These are phyloP conservation scores for Moesziomyces aphidis DNA, from an alignment of 1,284 basidiomycete genomes.

Conservation along the genomic window DNA sequence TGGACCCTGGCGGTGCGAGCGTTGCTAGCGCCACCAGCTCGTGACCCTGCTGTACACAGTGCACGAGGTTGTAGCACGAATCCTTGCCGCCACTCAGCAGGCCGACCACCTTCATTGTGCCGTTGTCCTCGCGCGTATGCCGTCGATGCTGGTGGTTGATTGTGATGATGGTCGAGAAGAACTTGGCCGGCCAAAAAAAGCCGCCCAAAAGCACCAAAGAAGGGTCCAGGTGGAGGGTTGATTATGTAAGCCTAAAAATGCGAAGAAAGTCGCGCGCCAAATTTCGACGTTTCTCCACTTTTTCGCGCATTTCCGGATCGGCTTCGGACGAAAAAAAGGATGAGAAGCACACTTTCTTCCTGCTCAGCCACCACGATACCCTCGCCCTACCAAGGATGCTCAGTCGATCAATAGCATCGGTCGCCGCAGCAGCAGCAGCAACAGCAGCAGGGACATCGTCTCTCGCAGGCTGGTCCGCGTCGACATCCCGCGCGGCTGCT, in stretches of 20 bases:
- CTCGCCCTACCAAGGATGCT: neutral
- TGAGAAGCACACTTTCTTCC: neutral
- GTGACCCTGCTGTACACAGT: slow-evolving; percentile 88
- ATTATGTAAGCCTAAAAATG: neutral
- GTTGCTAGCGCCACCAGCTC: slow-evolving; percentile 89
- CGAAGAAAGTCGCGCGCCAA: too few species aligned
- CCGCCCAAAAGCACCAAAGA: neutral
- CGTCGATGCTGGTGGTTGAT: neutral
- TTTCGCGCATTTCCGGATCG: neutral
- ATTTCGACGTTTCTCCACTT: neutral
- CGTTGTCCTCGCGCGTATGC: neutral
- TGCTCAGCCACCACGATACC: neutral
- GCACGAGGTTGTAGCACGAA: slow-evolving; percentile 93
- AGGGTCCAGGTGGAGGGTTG: neutral
- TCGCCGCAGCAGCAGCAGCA: neutral
- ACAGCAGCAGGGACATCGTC: neutral
- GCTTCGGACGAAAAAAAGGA: neutral
- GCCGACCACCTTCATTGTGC: slow-evolving; percentile 88
- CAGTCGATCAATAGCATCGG: neutral
- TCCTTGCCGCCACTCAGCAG: slow-evolving; percentile 98
- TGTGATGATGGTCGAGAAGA: neutral
- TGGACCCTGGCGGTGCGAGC: slow-evolving; percentile 82
- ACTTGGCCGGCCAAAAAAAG: neutral
- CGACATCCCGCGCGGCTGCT: neutral
- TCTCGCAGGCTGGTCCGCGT: neutral